Conservation (phyloP, 2,329 filamentous ascomycete genomes). For the Nannizziopsis barbatae region DNA sequence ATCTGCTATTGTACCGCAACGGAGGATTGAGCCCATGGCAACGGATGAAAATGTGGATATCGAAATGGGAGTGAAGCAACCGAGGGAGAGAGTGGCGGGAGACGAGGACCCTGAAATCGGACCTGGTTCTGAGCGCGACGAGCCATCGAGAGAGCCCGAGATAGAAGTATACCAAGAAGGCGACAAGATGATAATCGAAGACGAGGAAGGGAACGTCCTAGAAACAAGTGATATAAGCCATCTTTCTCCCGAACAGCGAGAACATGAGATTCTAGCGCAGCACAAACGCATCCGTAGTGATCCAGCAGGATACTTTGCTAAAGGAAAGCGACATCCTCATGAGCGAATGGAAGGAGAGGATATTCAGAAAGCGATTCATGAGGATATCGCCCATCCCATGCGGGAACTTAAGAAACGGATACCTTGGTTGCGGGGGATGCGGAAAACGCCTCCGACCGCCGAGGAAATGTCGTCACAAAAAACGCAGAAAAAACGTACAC, state of each 20-base stretch:
- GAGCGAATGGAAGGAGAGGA: constrained; percentile 37
- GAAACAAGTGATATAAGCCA: constrained; percentile 46
- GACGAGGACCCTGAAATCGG: constrained; percentile 21
- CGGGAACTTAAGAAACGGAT: constrained; percentile 39
- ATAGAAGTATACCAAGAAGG: constrained; percentile 75
- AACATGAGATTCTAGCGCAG: constrained; percentile 45
- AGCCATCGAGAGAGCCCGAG: constrained; percentile 21
- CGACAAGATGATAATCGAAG: constrained; percentile 66
- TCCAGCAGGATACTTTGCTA: constrained; percentile 34
- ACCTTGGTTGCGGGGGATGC: constrained; percentile 30
- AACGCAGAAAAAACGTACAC: constrained; percentile 26
- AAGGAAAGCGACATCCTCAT: constrained; percentile 36
- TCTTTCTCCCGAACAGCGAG: constrained; percentile 46
- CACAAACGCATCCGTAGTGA: constrained; percentile 46
- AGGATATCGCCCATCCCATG: constrained; percentile 22
- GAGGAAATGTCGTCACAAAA: constrained; percentile 14
- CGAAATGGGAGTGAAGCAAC: constrained; percentile 17
- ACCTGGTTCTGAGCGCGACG: neutral
- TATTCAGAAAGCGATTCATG: constrained; percentile 28
- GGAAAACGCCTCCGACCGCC: constrained; percentile 17
- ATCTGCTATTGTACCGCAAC: constrained; percentile 70
- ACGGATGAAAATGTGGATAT: constrained; percentile 6
- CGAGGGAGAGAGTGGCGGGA: constrained; percentile 11
- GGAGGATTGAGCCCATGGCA: constrained; percentile 22
- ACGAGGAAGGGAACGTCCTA: constrained; percentile 76